phyloP scores from a whole-genome alignment of 2,329 filamentous ascomycete species.

The Parastagonospora avenae region DNA sequence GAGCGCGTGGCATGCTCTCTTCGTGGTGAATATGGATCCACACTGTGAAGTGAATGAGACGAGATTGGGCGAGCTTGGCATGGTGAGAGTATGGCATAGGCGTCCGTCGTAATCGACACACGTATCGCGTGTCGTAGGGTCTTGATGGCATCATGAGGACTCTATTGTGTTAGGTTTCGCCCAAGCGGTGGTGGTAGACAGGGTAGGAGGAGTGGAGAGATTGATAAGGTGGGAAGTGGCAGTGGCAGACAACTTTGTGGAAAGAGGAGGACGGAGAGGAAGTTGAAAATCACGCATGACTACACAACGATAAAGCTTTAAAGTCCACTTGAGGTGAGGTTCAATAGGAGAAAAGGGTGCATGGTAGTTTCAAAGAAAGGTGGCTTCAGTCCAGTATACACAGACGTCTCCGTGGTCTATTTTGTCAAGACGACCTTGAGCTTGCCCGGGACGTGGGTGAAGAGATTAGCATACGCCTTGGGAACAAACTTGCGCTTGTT shows the following conservation, averaged over 20 bases:
- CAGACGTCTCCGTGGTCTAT: constrained; percentile 52
- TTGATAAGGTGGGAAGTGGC: neutral
- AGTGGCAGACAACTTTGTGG: no score
- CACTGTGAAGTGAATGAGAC: neutral
- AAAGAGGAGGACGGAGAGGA: no score
- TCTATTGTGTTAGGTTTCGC: no score
- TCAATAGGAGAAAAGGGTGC: neutral
- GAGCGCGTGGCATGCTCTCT: neutral
- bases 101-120: neutral
- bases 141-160: neutral
- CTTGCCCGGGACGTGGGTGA: constrained; percentile 82
- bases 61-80: neutral
- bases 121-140: neutral
- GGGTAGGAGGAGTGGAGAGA: neutral
- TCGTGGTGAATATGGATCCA: no score
- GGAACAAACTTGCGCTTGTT: constrained; percentile 83
- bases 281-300: no score
- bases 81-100: neutral
- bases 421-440: constrained; percentile 82
- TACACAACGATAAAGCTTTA: no score
- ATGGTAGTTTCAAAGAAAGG: constrained; percentile 6
- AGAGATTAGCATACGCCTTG: constrained; percentile 98
- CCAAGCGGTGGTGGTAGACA: no score
- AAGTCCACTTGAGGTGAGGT: neutral
- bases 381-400: constrained; percentile 31